Evolutionary conservation across 1,284 basidiomycete genomes (phyloP).

Genomic region (Serendipita sp.): DNA sequence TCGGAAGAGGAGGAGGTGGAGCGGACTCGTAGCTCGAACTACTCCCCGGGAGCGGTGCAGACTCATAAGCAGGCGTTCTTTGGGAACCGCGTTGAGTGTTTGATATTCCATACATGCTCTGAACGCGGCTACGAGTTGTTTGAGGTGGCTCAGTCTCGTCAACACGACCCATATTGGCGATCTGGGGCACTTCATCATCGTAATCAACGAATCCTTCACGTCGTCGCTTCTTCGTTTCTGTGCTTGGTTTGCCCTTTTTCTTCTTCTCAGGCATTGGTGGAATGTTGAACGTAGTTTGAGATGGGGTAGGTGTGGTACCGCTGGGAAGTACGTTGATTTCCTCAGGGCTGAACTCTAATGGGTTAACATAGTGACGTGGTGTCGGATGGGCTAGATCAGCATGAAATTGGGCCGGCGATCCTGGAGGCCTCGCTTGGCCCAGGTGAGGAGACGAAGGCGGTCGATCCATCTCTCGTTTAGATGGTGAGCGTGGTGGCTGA

Average conservation of each 20-base stretch:
- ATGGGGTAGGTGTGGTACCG: neutral
- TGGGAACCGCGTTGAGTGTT: neutral
- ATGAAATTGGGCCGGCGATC: neutral
- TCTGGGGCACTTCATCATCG: neutral
- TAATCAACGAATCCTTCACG: neutral
- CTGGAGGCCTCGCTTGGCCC: neutral
- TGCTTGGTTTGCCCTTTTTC: neutral
- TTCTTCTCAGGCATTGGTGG: neutral
- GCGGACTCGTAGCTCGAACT: neutral
- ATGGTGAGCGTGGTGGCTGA: neutral
- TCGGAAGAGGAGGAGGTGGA: neutral
- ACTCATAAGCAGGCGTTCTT: neutral
- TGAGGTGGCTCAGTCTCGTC: neutral
- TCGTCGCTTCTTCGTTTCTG: neutral
- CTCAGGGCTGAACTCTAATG: neutral
- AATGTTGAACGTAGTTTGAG: neutral
- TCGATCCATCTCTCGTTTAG: neutral
- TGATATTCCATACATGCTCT: constrained; percentile 6
- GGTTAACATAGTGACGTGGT: neutral
- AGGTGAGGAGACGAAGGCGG: neutral
- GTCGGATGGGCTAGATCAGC: neutral
- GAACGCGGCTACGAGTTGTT: constrained; percentile 1
- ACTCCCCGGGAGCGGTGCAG: neutral
- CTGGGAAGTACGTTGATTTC: constrained; percentile 1
- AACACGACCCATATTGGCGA: neutral